These are phyloP conservation scores for Candida loeiensis DNA, from an alignment of 805 yeast genomes.

Conservation along the genomic window DNA sequence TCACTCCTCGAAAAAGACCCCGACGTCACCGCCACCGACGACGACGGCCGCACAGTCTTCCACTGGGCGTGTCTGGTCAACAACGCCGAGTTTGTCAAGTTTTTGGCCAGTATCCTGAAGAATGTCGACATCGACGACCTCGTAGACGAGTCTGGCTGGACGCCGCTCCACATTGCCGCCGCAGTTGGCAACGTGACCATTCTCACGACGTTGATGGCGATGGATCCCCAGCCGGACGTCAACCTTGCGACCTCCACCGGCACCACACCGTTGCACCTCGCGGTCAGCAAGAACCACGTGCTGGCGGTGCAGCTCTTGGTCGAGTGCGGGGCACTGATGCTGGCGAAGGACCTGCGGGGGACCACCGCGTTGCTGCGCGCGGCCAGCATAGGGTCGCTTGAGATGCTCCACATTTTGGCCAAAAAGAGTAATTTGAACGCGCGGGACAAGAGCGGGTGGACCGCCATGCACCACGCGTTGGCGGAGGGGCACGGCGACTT, in stretches of 20 bases:
- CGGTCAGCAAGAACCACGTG: slow-evolving; percentile 64
- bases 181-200: slow-evolving; percentile 64
- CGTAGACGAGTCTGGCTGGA: slow-evolving; percentile 80
- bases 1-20: slow-evolving; percentile 51
- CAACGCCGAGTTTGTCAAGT: slow-evolving; percentile 48
- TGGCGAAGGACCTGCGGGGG: slow-evolving; percentile 63
- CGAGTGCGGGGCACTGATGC: slow-evolving; percentile 55
- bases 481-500: slow-evolving; percentile 87
- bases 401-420: slow-evolving; percentile 53
- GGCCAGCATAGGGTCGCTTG: slow-evolving; percentile 66
- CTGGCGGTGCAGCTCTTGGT: slow-evolving; percentile 54
- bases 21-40: slow-evolving; percentile 50
- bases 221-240: slow-evolving; percentile 51
- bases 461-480: slow-evolving; percentile 83
- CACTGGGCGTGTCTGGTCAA: slow-evolving; percentile 85
- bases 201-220: slow-evolving; percentile 45
- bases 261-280: slow-evolving; percentile 70
- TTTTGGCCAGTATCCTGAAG: slow-evolving; percentile 21
- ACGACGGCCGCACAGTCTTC: slow-evolving; percentile 74
- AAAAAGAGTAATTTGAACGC: slow-evolving; percentile 61
- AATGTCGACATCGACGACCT: slow-evolving; percentile 62
- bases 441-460: slow-evolving; percentile 73
- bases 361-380: slow-evolving; percentile 79
- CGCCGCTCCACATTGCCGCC: slow-evolving; percentile 79
- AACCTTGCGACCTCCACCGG: slow-evolving; percentile 63